Conservation (phyloP, 2,329 filamentous ascomycete species). For the Aschersonia sp. region DNA sequence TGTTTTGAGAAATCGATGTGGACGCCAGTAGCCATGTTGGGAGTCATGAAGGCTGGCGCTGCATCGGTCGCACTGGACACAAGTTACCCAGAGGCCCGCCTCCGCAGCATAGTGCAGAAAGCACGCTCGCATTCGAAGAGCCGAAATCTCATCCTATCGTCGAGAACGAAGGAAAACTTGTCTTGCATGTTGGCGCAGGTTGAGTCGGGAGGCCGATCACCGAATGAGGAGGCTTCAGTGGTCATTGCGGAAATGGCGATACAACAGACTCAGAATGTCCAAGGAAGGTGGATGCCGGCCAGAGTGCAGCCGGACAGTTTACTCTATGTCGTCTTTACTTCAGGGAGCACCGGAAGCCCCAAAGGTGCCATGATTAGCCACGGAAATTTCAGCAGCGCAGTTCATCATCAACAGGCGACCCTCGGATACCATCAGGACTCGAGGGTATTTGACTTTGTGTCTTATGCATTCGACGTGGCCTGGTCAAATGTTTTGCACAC, state of each 20-base stretch:
- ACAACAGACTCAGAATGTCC: not conserved
- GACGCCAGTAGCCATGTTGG: constrained; percentile 15
- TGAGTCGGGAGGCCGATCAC: not conserved
- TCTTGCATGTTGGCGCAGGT: not conserved
- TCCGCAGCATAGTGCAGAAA: constrained; percentile 2
- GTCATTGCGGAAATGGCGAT: not conserved
- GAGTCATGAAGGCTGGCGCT: constrained; percentile 17
- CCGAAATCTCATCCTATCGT: not conserved
- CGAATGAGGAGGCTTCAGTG: not conserved
- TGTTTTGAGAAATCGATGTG: constrained; percentile 21
- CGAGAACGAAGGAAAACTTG: not conserved
- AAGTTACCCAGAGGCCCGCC: constrained; percentile 4
- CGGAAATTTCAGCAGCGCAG: constrained; percentile 3
- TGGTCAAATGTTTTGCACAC: constrained; percentile 4
- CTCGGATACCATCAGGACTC: constrained; percentile 2
- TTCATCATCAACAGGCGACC: constrained; percentile 1
- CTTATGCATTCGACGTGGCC: constrained; percentile 5
- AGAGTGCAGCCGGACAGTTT: not conserved
- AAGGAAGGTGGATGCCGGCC: not conserved
- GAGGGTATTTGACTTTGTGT: constrained; percentile 4
- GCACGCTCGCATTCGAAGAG: not conserved
- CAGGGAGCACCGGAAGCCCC: constrained; percentile 10
- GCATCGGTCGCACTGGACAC: constrained; percentile 6
- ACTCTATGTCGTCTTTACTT: constrained; percentile 8
- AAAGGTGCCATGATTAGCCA: constrained; percentile 9